Percentiles rank a stretch among this genome's conserved stretches.
Conservation (phyloP, 208 protist species). For the Endotrypanum monterogeii region DNA sequence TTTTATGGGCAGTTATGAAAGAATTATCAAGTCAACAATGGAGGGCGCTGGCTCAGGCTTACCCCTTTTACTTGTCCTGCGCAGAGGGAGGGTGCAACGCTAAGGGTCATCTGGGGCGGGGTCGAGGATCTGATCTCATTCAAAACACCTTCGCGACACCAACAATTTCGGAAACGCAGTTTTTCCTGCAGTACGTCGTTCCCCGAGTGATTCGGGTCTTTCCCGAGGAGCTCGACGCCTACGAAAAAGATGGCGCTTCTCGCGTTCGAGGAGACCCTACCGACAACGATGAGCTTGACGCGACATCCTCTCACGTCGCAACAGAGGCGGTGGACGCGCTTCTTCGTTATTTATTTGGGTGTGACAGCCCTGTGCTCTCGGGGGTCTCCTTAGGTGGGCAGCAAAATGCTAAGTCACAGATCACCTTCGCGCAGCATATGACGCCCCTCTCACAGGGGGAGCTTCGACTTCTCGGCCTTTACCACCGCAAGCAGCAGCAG, state of each 20-base stretch:
- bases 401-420: background rate
- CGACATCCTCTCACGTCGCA: background rate
- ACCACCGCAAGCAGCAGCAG: conserved; percentile 32
- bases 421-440: background rate
- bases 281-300: background rate
- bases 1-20: background rate
- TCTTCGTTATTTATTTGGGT: conserved; percentile 6
- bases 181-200: conserved; percentile 27
- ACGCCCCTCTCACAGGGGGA: conserved; percentile 16
- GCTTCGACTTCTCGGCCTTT: conserved; percentile 22
- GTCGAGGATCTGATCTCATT: background rate
- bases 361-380: background rate
- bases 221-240: conserved; percentile 16
- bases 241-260: background rate
- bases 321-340: conserved; percentile 11
- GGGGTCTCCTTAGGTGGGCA: background rate
- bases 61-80: conserved; percentile 24
- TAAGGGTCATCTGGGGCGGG: background rate
- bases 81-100: background rate
- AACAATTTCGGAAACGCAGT: background rate
- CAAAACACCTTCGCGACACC: background rate
- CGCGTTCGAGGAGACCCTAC: background rate
- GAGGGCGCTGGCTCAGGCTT: conserved; percentile 42
- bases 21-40: conserved; percentile 40
- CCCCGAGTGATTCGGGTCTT: conserved; percentile 31